Conservation (phyloP, 805 yeast genomes). For the Tetrapisispora fleetii region DNA sequence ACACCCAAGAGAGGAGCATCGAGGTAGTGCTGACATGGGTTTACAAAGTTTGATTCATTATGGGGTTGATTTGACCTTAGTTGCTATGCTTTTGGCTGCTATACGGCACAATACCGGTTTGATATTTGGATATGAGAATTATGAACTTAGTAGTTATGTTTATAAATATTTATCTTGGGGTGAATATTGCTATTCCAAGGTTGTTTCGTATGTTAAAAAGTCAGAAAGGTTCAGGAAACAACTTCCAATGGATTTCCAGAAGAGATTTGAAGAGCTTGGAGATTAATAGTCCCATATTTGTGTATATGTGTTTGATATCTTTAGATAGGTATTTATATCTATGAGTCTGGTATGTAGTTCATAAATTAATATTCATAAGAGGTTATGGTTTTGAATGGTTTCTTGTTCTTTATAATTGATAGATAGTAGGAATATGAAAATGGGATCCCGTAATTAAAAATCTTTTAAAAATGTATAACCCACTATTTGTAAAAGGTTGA, state of each 20-base stretch:
- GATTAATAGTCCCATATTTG: conserved; percentile 1
- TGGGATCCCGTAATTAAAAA: background rate
- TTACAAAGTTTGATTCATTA: conserved; percentile 39
- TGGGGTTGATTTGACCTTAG: conserved; percentile 64
- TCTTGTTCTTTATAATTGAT: no score
- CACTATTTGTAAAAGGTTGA: background rate
- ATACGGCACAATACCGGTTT: conserved; percentile 76
- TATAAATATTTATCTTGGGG: conserved; percentile 49
- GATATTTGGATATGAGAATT: conserved; percentile 30
- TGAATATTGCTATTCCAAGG: conserved; percentile 44
- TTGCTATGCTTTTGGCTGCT: conserved; percentile 79
- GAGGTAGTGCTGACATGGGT: background rate
- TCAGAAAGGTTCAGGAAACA: conserved; percentile 40
- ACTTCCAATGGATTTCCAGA: conserved; percentile 14
- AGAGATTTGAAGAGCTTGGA: conserved; percentile 3
- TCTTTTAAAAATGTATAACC: no score
- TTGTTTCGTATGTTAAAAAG: conserved; percentile 36
- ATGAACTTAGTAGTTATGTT: conserved; percentile 38
- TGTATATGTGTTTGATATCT: no score
- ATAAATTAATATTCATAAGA: background rate
- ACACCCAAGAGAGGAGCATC: no score
- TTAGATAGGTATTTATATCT: background rate
- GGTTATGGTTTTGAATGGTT: background rate
- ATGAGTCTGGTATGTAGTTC: background rate
- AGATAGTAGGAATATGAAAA: no score